These are phyloP conservation scores for Sporothrix euskadiensis DNA, from an alignment of 2,329 filamentous ascomycete species.

Conservation along the genomic window DNA sequence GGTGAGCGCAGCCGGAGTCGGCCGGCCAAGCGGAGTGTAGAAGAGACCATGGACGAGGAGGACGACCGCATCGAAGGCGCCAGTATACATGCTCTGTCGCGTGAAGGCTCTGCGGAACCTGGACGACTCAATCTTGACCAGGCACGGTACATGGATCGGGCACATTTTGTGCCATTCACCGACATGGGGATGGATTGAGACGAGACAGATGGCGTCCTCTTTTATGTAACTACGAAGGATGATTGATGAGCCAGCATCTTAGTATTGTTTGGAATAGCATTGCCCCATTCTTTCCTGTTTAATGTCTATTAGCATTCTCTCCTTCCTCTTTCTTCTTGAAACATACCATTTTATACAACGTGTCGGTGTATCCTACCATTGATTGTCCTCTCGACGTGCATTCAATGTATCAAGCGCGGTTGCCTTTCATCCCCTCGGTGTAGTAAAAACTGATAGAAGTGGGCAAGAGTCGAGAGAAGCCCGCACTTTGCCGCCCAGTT, in stretches of 20 bases:
- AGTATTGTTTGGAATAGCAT: neutral
- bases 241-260: neutral
- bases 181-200: constrained; percentile 25
- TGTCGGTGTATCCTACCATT: no score
- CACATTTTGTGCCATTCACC: constrained; percentile 38
- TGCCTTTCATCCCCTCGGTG: no score
- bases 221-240: neutral
- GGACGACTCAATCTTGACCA: constrained; percentile 35
- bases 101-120: constrained; percentile 21
- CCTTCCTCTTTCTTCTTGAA: no score
- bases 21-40: constrained; percentile 33
- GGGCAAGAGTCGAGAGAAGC: no score
- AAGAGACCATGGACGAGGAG: constrained; percentile 36
- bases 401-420: no score
- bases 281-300: neutral
- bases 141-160: constrained; percentile 38
- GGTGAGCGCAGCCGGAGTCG: neutral
- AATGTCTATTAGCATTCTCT: no score
- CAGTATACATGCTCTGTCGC: neutral
- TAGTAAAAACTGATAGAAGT: no score
- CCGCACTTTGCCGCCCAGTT: no score
- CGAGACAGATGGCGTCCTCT: neutral
- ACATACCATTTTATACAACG: no score
- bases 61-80: constrained; percentile 32
- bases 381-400: no score